Evolutionary conservation across 805 yeast species (phyloP).

Genomic region (Nakazawaea populi): DNA sequence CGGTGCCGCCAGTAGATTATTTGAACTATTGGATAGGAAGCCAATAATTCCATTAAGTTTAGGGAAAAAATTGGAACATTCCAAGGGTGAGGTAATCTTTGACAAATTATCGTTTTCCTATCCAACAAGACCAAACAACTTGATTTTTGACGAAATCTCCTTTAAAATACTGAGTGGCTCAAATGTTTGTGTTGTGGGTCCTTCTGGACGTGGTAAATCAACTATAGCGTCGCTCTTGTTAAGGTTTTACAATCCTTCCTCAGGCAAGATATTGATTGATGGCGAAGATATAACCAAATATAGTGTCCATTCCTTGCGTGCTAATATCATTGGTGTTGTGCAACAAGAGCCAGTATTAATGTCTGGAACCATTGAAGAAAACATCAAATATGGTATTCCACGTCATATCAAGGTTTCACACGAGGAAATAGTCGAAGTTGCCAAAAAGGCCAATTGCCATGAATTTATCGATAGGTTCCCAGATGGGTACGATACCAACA

Average conservation of each 20-base stretch:
- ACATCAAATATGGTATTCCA: conserved; percentile 67
- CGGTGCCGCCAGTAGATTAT: conserved; percentile 90
- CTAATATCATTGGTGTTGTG: conserved; percentile 74
- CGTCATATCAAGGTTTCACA: conserved; percentile 45
- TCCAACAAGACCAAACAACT: conserved; percentile 77
- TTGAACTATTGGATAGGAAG: conserved; percentile 77
- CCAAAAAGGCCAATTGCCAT: conserved; percentile 66
- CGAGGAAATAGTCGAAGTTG: conserved; percentile 59
- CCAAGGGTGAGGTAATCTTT: conserved; percentile 58
- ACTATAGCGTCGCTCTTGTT: conserved; percentile 77
- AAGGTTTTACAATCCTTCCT: conserved; percentile 74
- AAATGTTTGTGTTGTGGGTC: conserved; percentile 91
- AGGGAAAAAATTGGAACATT: conserved; percentile 44
- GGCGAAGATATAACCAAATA: conserved; percentile 59
- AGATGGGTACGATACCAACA: conserved; percentile 65
- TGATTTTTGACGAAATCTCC: conserved; percentile 57
- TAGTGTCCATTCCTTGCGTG: conserved; percentile 69
- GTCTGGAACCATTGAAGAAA: conserved; percentile 84
- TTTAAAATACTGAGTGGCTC: conserved; percentile 73
- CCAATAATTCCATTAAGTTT: conserved; percentile 65
- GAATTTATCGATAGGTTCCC: conserved; percentile 72
- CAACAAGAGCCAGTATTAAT: conserved; percentile 90
- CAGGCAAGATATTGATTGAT: conserved; percentile 66
- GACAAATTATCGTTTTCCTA: conserved; percentile 65
- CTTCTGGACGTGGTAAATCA: conserved; percentile 93